Conservation (phyloP, 1,139 yeast species). For the Zygosaccharomyces sapae region DNA sequence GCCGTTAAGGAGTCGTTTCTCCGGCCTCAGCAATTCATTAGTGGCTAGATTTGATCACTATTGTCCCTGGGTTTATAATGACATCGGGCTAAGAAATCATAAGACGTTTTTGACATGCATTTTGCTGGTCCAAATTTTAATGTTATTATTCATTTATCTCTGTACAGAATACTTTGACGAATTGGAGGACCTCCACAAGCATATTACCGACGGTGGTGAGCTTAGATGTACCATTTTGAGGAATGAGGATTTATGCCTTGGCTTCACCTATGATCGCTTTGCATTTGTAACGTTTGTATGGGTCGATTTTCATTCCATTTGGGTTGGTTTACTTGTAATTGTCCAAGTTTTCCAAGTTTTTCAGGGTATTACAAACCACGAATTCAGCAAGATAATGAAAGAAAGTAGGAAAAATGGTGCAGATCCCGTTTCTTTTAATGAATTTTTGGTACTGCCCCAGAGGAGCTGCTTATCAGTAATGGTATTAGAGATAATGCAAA, state of each 20-base stretch:
- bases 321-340: constrained; percentile 60
- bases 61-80: constrained; percentile 92
- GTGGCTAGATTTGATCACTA: constrained; percentile 85
- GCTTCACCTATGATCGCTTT: constrained; percentile 49
- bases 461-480: constrained; percentile 36
- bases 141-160: constrained; percentile 44
- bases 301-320: constrained; percentile 56
- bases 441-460: constrained; percentile 37
- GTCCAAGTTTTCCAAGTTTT: constrained; percentile 72
- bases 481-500: constrained; percentile 9
- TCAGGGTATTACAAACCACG: constrained; percentile 73
- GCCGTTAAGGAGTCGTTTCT: constrained; percentile 78
- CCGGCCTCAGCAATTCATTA: constrained; percentile 51
- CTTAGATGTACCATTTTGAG: constrained; percentile 45
- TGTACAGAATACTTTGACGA: constrained; percentile 46
- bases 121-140: constrained; percentile 49
- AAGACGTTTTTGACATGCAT: constrained; percentile 69
- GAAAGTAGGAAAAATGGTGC: constrained; percentile 8
- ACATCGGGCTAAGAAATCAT: constrained; percentile 82
- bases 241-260: constrained; percentile 54
- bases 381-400: constrained; percentile 43
- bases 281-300: constrained; percentile 52
- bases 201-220: constrained; percentile 9
- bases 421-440: constrained; percentile 13
- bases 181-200: constrained; percentile 22